These are phyloP conservation scores for Xylariomycetidae sp. DNA, from an alignment of 2,329 filamentous ascomycete species.

Conservation along the genomic window DNA sequence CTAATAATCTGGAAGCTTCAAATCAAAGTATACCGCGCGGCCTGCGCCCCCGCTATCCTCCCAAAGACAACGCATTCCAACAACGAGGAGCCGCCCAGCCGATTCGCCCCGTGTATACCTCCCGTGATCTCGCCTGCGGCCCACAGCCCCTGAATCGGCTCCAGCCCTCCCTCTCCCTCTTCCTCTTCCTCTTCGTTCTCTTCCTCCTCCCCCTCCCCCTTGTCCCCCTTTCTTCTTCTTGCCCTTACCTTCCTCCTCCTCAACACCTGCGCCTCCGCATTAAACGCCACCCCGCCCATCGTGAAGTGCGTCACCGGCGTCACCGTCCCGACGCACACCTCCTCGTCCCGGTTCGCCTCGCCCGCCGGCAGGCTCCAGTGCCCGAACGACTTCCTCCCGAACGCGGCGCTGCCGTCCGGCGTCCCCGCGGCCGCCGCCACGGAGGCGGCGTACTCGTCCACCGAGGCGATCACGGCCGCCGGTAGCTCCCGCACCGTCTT, in stretches of 20 bases:
- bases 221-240: too few relatives aligned
- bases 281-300: slow-evolving; percentile 60
- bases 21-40: too few relatives aligned
- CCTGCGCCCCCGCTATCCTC: slow-evolving; percentile 48
- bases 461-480: slow-evolving; percentile 31
- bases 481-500: slow-evolving; percentile 47
- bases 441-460: slow-evolving; percentile 45
- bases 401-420: slow-evolving; percentile 32
- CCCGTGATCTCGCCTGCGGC: slow-evolving; percentile 62
- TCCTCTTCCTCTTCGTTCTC: too few relatives aligned
- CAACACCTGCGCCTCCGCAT: slow-evolving; percentile 48
- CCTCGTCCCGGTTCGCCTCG: slow-evolving; percentile 42
- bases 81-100: slow-evolving; percentile 56
- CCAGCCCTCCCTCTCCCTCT: slow-evolving; percentile 27
- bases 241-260: too few relatives aligned
- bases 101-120: slow-evolving; percentile 59
- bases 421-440: slow-evolving; percentile 34
- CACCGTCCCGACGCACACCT: slow-evolving; percentile 54
- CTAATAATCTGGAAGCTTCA: too few relatives aligned
- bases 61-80: slow-evolving; percentile 63
- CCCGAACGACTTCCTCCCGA: slow-evolving; percentile 49
- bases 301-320: slow-evolving; percentile 64
- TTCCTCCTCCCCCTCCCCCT: slow-evolving; percentile 26
- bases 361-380: slow-evolving; percentile 45
- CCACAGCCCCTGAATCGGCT: slow-evolving; percentile 52